Evolutionary conservation across 2,329 filamentous ascomycete genomes (phyloP).

Genomic region (Bipolaris gigantea): DNA sequence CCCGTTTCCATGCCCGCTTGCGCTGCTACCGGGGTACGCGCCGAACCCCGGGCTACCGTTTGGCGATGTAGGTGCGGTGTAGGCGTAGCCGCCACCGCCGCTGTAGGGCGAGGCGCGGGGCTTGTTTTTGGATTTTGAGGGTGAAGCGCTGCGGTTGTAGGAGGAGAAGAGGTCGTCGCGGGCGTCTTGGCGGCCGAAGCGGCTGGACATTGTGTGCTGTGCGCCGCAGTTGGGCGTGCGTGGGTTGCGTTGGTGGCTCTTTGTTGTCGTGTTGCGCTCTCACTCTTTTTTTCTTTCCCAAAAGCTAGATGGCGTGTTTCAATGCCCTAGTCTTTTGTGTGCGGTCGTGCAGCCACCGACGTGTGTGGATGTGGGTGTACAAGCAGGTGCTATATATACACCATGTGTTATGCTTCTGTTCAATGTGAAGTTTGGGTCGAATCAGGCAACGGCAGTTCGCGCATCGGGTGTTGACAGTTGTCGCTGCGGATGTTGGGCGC

Average conservation of each 20-base stretch:
- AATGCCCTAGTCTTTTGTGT: not conserved
- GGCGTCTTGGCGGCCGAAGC: constrained; percentile 33
- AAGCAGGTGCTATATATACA: not conserved
- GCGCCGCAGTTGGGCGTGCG: not conserved
- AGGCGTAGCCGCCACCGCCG: constrained; percentile 18
- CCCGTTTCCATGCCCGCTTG: constrained; percentile 6
- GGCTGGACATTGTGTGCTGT: constrained; percentile 27
- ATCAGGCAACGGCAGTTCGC: not conserved
- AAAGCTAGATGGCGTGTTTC: not conserved
- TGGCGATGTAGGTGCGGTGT: constrained; percentile 14
- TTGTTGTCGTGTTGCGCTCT: not conserved
- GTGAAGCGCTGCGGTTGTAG: constrained; percentile 45
- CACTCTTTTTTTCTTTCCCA: not conserved
- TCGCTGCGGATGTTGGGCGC: not conserved
- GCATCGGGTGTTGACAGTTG: not conserved
- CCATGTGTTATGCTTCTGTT: not conserved
- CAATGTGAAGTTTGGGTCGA: not conserved
- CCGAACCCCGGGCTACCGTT: constrained; percentile 27
- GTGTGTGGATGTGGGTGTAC: not conserved
- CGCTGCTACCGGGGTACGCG: constrained; percentile 38
- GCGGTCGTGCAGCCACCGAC: not conserved
- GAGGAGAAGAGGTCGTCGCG: constrained; percentile 47
- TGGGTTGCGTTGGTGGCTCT: too few relatives aligned
- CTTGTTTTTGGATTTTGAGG: constrained; percentile 40
- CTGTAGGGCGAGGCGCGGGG: constrained; percentile 25